These are phyloP conservation scores for Arthrobotrys musiformis DNA, from an alignment of 2,329 filamentous ascomycete genomes.

Conservation along the genomic window DNA sequence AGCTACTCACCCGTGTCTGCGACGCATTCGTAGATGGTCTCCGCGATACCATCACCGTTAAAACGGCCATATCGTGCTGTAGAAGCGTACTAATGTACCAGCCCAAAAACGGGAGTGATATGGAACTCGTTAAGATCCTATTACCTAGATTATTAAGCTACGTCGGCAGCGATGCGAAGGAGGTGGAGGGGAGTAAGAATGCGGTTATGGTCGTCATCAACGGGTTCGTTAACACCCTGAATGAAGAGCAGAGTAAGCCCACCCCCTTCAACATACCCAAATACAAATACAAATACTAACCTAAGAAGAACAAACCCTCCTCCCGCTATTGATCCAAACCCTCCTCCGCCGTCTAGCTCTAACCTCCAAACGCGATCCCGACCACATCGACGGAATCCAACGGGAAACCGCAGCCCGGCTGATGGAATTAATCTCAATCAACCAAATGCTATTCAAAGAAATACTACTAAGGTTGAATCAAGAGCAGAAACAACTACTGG, in stretches of 20 bases:
- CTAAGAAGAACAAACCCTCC: conserved; percentile 76
- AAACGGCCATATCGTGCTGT: conserved; percentile 88
- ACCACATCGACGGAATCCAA: conserved; percentile 66
- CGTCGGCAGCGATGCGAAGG: conserved; percentile 69
- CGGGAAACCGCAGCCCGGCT: conserved; percentile 79
- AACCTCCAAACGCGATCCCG: conserved; percentile 68
- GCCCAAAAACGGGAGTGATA: conserved; percentile 73
- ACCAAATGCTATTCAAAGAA: conserved; percentile 77
- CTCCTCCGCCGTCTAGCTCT: conserved; percentile 34
- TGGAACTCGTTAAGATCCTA: conserved; percentile 78
- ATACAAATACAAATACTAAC: neutral
- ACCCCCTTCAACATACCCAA: conserved; percentile 59
- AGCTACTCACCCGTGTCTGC: conserved; percentile 71
- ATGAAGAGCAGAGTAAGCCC: conserved; percentile 42
- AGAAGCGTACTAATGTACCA: conserved; percentile 77
- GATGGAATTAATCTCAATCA: conserved; percentile 80
- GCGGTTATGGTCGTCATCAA: conserved; percentile 80
- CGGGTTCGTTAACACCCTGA: conserved; percentile 70
- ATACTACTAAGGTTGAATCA: conserved; percentile 77
- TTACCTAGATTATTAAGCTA: conserved; percentile 81
- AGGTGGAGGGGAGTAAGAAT: conserved; percentile 77
- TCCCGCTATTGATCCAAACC: conserved; percentile 76
- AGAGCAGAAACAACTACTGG: conserved; percentile 79
- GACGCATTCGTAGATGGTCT: conserved; percentile 87
- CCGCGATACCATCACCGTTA: conserved; percentile 62